A percentile compares a stretch with the other conserved stretches of the same genome.
Conservation (phyloP, 2,329 filamentous ascomycete genomes). For the Seiridium cupressi region DNA sequence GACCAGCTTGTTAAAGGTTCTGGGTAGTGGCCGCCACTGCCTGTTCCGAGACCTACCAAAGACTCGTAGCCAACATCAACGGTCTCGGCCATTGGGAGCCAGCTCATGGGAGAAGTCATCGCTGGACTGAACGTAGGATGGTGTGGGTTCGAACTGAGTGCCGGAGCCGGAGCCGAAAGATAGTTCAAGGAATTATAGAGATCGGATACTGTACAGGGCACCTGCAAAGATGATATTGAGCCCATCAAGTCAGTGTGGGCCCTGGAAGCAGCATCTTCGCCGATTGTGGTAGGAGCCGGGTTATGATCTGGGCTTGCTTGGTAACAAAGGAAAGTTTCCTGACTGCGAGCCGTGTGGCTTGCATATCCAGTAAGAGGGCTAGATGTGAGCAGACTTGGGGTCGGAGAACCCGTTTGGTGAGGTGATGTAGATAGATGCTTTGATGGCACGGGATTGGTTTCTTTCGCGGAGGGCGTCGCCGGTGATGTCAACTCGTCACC, state of each 20-base stretch:
- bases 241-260: too few relatives aligned
- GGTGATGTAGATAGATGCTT: background rate
- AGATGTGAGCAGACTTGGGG: background rate
- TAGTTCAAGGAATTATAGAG: background rate
- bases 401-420: background rate
- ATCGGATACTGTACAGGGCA: background rate
- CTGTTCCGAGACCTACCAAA: background rate
- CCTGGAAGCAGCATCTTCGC: too few relatives aligned
- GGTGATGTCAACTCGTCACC: background rate
- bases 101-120: background rate
- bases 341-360: too few relatives aligned
- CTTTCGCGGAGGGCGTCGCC: background rate
- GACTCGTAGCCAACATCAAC: background rate
- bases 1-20: background rate
- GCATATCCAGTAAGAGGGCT: background rate
- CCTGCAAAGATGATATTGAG: too few relatives aligned
- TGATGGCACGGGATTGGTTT: background rate
- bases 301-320: too few relatives aligned
- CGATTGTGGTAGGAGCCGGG: too few relatives aligned
- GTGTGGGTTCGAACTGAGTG: background rate
- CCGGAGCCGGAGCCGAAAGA: too few relatives aligned
- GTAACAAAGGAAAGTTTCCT: too few relatives aligned
- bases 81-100: background rate
- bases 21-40: background rate
- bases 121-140: background rate